These are phyloP conservation scores for Podosphaera aphanis DNA, from an alignment of 2,329 filamentous ascomycete genomes.

Conservation along the genomic window DNA sequence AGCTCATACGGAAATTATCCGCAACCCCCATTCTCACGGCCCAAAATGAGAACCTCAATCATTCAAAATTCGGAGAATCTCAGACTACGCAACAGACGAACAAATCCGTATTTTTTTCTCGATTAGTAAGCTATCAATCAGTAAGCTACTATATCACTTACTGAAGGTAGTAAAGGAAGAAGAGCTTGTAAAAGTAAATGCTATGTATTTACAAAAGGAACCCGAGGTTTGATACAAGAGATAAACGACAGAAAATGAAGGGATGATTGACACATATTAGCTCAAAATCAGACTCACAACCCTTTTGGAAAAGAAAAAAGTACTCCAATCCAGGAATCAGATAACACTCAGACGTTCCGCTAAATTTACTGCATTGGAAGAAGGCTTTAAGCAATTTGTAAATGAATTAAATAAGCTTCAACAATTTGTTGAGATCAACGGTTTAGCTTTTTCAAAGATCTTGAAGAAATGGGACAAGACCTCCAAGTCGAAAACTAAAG, in stretches of 20 bases:
- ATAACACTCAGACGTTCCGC: conserved; percentile 69
- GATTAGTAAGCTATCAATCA: conserved; percentile 39
- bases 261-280: conserved; percentile 22
- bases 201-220: conserved; percentile 93
- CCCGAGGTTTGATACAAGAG: conserved; percentile 46
- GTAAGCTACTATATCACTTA: not conserved
- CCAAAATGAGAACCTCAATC: conserved; percentile 38
- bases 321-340: conserved; percentile 56
- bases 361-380: conserved; percentile 82
- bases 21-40: conserved; percentile 66
- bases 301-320: conserved; percentile 81
- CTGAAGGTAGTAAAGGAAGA: conserved; percentile 49
- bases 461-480: conserved; percentile 99
- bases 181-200: conserved; percentile 95
- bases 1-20: conserved; percentile 97
- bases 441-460: conserved; percentile 94
- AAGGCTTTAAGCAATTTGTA: conserved; percentile 93
- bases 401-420: conserved; percentile 92
- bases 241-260: not conserved
- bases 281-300: conserved; percentile 84
- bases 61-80: conserved; percentile 36
- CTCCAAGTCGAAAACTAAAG: conserved; percentile 95
- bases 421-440: conserved; percentile 96
- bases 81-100: conserved; percentile 83
- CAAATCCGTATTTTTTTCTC: conserved; percentile 96